Evolutionary conservation across 2,329 filamentous ascomycete genomes (phyloP).

Genomic region (Cryphonectria nitschkei): DNA sequence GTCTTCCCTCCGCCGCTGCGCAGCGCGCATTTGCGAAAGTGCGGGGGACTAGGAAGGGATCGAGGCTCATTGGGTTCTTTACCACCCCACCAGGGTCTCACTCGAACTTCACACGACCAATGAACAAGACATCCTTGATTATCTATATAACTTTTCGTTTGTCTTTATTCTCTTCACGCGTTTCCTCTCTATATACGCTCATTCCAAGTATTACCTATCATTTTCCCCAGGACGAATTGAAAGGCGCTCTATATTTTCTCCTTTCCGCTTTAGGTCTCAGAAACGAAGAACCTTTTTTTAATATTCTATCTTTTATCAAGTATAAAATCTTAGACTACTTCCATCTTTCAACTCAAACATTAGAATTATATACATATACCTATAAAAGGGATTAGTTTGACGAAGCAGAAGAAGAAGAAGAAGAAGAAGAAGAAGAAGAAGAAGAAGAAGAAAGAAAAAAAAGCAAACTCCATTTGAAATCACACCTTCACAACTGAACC

Average conservation of each 20-base stretch:
- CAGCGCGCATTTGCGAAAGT: slow-evolving; percentile 23
- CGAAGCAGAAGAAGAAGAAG: no score
- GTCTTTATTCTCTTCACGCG: background rate
- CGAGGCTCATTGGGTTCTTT: background rate
- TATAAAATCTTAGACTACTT: no score
- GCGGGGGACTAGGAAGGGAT: background rate
- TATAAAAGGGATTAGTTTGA: no score
- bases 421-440: no score
- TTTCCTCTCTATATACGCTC: background rate
- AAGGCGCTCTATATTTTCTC: no score
- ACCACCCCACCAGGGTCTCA: background rate
- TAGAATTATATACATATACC: no score
- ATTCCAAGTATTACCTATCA: no score
- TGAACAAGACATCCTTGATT: background rate
- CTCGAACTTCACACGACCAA: background rate
- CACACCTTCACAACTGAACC: no score
- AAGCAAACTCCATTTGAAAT: no score
- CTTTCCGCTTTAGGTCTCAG: background rate
- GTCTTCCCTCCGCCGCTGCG: slow-evolving; percentile 9
- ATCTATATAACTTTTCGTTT: background rate
- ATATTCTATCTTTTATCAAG: background rate
- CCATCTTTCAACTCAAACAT: no score
- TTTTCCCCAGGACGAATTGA: no score
- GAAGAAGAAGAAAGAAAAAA: no score
- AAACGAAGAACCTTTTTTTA: background rate